Base-by-base conservation (phyloP, 2,329 filamentous ascomycete species). In the Penicillium sp. region DNA sequence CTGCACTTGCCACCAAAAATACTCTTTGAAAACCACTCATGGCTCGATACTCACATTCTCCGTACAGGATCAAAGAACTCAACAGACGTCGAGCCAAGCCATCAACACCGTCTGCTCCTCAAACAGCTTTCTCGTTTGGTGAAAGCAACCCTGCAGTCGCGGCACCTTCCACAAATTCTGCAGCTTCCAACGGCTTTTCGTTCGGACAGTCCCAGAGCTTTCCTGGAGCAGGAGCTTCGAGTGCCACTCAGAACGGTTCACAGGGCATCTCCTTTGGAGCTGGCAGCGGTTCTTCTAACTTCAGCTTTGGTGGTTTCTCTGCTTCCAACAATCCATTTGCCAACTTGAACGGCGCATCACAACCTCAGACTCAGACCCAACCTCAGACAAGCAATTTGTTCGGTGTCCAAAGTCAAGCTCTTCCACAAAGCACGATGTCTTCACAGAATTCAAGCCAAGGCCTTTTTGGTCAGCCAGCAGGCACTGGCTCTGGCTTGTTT, bases 171-270 rank as follows among this genome's bases (percentile, higher is more conserved):
- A 51, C 53, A 21, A 54, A 60, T 20, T 61, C 65, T 51, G 55
- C 63, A 11, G 52, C 62, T 23, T 57, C 66, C n/a, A 71, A 69
- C 57, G 65, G 68, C 6, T 70, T 72, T 47, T 54, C 61, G 26
- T 73, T 73, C 59, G 68, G 68, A n/a, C 67, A 72, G 58, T 68
- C 67, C 45, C 71, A 71, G 55, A 71, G 67, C 54, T 73, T 73
- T 50, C 67, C 66, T 46, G 67, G 65, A 55, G 63, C 66, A 21
- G 61, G 57, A 47, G 16, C 58, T 45, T 58, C 65, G 55, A 61
- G 49, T 47, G 52, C 64, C 21, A 59, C 54, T 26, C 61, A 65
- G 28, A 70, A 65, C 60, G 63, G 65, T 33, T 57, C 62, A 11
- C 62, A 67, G 26, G 65, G 67, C 18, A 64, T 71, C 53, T 56